Percentiles rank a stretch among this genome's conserved stretches.
Conservation (phyloP, 495 filamentous ascomycete species). For the Neurospora discreta region DNA sequence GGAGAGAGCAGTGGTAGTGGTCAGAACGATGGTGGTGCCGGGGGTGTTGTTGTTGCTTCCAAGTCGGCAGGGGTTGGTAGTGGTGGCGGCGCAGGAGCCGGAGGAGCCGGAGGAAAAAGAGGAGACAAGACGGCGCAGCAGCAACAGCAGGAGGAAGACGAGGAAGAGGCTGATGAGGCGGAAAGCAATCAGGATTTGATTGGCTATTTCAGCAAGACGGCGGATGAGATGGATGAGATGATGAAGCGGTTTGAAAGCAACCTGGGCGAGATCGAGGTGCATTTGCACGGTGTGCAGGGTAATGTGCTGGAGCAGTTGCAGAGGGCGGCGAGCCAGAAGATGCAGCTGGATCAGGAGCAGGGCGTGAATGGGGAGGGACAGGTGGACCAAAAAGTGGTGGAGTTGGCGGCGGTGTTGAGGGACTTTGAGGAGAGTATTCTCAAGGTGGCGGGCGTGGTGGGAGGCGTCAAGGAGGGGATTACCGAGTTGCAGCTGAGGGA, state of each 20-base stretch:
- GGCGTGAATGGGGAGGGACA: not conserved
- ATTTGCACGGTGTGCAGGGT: conserved; percentile 64
- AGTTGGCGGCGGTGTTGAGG: conserved; percentile 54
- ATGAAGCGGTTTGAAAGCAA: conserved; percentile 56
- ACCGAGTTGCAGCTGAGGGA: conserved; percentile 55
- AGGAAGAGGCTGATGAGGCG: conserved; percentile 46
- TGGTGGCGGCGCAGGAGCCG: not conserved
- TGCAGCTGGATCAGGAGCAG: conserved; percentile 31
- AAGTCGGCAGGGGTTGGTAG: not conserved
- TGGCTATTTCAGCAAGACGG: conserved; percentile 61
- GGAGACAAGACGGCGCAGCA: not conserved
- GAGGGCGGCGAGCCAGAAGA: conserved; percentile 41
- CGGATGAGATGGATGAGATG: conserved; percentile 58
- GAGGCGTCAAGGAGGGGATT: conserved; percentile 55
- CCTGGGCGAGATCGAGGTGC: conserved; percentile 71
- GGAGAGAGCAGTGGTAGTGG: no score
- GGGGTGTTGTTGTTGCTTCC: not conserved
- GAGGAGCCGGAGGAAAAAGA: no score
- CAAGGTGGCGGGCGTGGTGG: conserved; percentile 61
- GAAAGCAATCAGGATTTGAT: conserved; percentile 55
- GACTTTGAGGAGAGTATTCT: conserved; percentile 74
- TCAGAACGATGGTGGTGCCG: no score
- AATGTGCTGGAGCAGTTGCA: conserved; percentile 59
- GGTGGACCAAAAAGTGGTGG: conserved; percentile 30
- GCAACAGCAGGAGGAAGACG: conserved; percentile 2